Conservation (phyloP, 495 filamentous ascomycete species). For the Bombardia bombarda region DNA sequence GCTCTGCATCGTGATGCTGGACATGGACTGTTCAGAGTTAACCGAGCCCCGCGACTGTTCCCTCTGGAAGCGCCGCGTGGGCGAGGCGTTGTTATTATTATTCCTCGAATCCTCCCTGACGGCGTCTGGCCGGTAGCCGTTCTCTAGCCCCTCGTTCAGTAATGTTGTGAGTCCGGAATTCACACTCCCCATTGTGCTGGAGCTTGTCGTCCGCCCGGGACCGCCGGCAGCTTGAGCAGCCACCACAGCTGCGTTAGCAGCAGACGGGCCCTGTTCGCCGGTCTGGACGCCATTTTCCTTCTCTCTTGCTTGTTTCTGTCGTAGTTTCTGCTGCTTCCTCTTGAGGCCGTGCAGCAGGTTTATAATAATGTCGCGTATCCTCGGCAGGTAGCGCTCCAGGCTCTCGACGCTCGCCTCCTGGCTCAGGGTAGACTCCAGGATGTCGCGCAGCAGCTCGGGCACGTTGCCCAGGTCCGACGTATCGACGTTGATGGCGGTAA, state of each 20-base stretch:
- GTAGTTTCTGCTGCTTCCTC: slow-evolving; percentile 85
- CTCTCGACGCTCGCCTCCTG: slow-evolving; percentile 92
- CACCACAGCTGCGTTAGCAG: slow-evolving; percentile 4
- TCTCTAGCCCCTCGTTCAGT: slow-evolving; percentile 52
- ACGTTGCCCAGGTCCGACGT: slow-evolving; percentile 90
- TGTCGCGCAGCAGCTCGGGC: slow-evolving; percentile 79
- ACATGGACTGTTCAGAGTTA: slow-evolving; percentile 48
- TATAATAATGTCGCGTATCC: slow-evolving; percentile 96
- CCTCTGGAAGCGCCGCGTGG: slow-evolving; percentile 32
- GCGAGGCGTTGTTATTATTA: slow-evolving; percentile 26
- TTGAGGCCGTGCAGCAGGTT: slow-evolving; percentile 93
- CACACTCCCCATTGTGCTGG: slow-evolving; percentile 54
- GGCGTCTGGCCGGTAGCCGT: slow-evolving; percentile 29
- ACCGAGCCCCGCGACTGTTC: slow-evolving; percentile 39
- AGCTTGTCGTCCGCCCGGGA: slow-evolving; percentile 53
- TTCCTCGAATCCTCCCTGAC: slow-evolving; percentile 17
- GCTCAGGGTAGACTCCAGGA: slow-evolving; percentile 90
- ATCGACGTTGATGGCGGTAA: slow-evolving; percentile 92
- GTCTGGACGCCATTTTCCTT: slow-evolving; percentile 39
- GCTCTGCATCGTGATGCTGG: slow-evolving; percentile 61
- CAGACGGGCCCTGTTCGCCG: slow-evolving; percentile 9
- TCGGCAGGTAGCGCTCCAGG: slow-evolving; percentile 82
- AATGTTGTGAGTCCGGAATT: slow-evolving; percentile 56
- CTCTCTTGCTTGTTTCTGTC: slow-evolving; percentile 71
- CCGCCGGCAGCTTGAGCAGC: slow-evolving; percentile 5